Conservation (phyloP, 139 green algal species). For the Coccomyxa sp. region DNA sequence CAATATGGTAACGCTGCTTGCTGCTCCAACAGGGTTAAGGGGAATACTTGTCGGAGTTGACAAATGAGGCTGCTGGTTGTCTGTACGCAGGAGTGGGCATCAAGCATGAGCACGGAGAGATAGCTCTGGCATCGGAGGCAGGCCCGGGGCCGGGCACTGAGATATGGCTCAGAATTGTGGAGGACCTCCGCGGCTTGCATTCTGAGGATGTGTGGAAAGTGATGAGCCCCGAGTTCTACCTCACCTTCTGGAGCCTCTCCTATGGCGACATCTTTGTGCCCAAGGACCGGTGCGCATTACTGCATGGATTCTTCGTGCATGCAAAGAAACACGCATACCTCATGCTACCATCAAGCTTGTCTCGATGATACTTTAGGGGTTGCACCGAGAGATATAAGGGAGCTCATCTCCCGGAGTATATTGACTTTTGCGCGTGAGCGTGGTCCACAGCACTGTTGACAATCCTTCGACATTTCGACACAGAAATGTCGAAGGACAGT, state of each 20-base stretch:
- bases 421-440: too few relatives aligned
- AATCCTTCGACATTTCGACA: too few relatives aligned
- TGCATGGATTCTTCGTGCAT: too few relatives aligned
- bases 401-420: not conserved
- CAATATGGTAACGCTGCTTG: too few relatives aligned
- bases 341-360: not conserved
- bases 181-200: constrained; percentile 22
- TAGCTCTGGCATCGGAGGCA: too few relatives aligned
- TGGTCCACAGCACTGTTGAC: too few relatives aligned
- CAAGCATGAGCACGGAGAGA: too few relatives aligned
- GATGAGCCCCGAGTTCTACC: constrained; percentile 60
- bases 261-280: constrained; percentile 67
- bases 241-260: constrained; percentile 69
- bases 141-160: not conserved
- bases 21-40: not conserved
- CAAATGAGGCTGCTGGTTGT: not conserved
- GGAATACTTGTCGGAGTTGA: not conserved
- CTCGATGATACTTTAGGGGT: not conserved
- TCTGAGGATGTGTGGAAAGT: constrained; percentile 25
- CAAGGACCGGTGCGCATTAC: constrained; percentile 13
- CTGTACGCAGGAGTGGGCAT: too few relatives aligned
- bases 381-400: not conserved
- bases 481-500: too few relatives aligned
- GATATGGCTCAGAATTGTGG: not conserved
- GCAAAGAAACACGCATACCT: too few relatives aligned